Conservation (phyloP, 352 stramenopile genomes). For the Phytophthora melonis region DNA sequence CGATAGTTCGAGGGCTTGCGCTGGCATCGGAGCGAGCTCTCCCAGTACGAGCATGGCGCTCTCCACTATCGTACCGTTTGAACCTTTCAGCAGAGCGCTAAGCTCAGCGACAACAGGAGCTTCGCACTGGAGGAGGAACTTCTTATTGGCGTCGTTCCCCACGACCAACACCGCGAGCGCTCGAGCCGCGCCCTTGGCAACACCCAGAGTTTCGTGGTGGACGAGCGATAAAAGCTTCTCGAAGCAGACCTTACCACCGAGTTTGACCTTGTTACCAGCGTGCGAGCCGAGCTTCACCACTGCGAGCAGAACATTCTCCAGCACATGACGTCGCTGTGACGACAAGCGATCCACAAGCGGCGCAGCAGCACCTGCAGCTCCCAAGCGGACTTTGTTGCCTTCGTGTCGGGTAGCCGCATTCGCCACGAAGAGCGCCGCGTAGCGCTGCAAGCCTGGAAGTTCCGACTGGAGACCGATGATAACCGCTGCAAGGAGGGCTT, state of each 20-base stretch:
- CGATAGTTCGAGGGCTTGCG: constrained; percentile 76
- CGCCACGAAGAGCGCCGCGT: constrained; percentile 60
- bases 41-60: constrained; percentile 76
- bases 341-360: constrained; percentile 71
- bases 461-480: constrained; percentile 61
- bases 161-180: constrained; percentile 70
- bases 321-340: constrained; percentile 69
- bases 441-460: constrained; percentile 65
- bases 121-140: constrained; percentile 70
- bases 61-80: constrained; percentile 76
- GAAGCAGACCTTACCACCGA: constrained; percentile 77
- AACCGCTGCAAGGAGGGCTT: constrained; percentile 45
- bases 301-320: constrained; percentile 76
- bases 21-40: constrained; percentile 65
- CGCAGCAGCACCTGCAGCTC: constrained; percentile 48
- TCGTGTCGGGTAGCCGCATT: constrained; percentile 70
- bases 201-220: constrained; percentile 69
- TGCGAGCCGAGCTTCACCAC: constrained; percentile 76
- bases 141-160: constrained; percentile 79
- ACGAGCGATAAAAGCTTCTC: constrained; percentile 73
- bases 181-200: constrained; percentile 71
- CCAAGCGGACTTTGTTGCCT: constrained; percentile 68
- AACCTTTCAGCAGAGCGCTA: constrained; percentile 65
- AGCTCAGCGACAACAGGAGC: constrained; percentile 60
- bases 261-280: constrained; percentile 82